Percentiles rank a stretch among this genome's conserved stretches.
These are phyloP conservation scores for Mucor racemosus DNA, from an alignment of 371 early-diverging fungal species.

Conservation along the genomic window DNA sequence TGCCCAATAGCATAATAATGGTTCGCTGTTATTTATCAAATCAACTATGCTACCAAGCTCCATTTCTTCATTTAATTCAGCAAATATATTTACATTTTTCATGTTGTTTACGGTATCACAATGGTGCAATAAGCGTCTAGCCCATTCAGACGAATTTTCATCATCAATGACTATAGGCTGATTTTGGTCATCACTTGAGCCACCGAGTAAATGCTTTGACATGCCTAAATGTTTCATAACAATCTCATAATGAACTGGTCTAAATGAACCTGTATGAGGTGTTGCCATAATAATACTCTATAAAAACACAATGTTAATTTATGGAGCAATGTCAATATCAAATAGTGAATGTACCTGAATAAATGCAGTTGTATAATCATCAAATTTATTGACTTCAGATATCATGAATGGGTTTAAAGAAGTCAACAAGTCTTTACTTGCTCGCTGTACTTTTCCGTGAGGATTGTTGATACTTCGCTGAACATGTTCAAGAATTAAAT, in stretches of 20 bases:
- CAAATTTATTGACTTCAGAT: conserved; percentile 20
- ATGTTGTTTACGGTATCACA: conserved; percentile 41
- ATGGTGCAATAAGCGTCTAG: conserved; percentile 39
- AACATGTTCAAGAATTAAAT: conserved; percentile 20
- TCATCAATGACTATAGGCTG: background rate
- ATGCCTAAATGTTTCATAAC: conserved; percentile 46
- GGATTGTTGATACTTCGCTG: conserved; percentile 38
- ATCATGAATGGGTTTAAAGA: conserved; percentile 36
- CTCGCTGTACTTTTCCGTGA: conserved; percentile 19
- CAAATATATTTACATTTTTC: conserved; percentile 20
- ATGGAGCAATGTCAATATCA: too few relatives aligned
- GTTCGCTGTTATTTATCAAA: conserved; percentile 33
- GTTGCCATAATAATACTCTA: conserved; percentile 45
- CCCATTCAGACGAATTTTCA: conserved; percentile 35
- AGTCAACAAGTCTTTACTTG: conserved; percentile 30
- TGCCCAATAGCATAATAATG: conserved; percentile 70
- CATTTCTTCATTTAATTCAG: conserved; percentile 31
- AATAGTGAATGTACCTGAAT: conserved; percentile 13
- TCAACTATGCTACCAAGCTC: conserved; percentile 27
- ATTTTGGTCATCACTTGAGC: conserved; percentile 7
- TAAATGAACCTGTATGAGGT: conserved; percentile 52
- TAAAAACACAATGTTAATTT: background rate
- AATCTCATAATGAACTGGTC: conserved; percentile 53
- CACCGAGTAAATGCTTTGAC: conserved; percentile 32
- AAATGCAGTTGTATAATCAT: conserved; percentile 4